Conservation (phyloP, 2,329 filamentous ascomycete genomes). For the Arthrobotrys entomopaga region DNA sequence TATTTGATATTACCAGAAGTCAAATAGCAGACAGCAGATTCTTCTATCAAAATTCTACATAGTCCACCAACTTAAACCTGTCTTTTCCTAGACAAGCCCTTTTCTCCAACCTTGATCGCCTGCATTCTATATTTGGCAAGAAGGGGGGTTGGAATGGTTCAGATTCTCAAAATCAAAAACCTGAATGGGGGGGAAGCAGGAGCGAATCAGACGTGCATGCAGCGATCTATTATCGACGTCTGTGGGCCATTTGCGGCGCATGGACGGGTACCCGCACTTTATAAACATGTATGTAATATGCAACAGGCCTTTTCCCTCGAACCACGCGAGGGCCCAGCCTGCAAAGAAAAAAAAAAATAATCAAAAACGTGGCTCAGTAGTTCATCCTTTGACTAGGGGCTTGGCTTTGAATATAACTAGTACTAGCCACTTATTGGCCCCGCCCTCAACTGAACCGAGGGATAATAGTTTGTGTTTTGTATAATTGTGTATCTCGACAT, state of each 20-base stretch:
- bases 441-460: no score
- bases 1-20: neutral
- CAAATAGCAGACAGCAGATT: slow-evolving; percentile 3
- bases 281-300: no score
- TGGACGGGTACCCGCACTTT: slow-evolving; percentile 1
- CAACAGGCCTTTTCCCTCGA: slow-evolving; percentile 21
- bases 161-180: slow-evolving; percentile 37
- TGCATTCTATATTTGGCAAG: slow-evolving; percentile 29
- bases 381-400: no score
- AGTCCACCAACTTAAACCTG: no score
- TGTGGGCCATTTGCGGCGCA: slow-evolving; percentile 16
- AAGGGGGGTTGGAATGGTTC: slow-evolving; percentile 21
- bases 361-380: no score
- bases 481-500: no score
- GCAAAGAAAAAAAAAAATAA: no score
- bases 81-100: no score
- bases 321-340: slow-evolving; percentile 25
- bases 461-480: no score
- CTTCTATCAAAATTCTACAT: neutral
- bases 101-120: slow-evolving; percentile 10
- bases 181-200: slow-evolving; percentile 5
- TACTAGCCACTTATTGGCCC: neutral
- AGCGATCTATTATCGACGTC: slow-evolving; percentile 10
- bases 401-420: slow-evolving; percentile 2
- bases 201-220: slow-evolving; percentile 38